Evolutionary conservation across 768 basidiomycete genomes (phyloP).

Genomic region (Rhodotorula diobovata): DNA sequence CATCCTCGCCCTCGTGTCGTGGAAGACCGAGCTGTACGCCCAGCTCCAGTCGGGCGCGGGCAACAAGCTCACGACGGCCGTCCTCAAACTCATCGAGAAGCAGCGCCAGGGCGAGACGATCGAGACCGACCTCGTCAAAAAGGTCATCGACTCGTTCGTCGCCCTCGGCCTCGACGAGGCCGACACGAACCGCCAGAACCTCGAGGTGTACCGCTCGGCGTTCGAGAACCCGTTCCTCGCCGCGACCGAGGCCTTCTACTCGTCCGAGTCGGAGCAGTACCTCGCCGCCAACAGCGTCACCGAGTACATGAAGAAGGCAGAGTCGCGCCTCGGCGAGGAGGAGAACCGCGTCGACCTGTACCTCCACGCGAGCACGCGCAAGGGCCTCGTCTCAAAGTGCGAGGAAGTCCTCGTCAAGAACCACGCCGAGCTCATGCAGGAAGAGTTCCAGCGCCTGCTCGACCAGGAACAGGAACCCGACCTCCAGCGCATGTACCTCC

Average conservation of each 20-base stretch:
- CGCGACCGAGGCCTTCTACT: constrained; percentile 86
- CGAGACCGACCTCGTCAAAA: constrained; percentile 86
- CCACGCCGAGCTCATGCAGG: constrained; percentile 79
- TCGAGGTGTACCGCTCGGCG: constrained; percentile 86
- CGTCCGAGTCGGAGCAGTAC: constrained; percentile 83
- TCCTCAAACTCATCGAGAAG: constrained; percentile 82
- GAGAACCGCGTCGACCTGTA: constrained; percentile 93
- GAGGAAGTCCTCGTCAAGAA: constrained; percentile 87
- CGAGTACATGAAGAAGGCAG: constrained; percentile 92
- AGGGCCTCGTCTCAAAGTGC: constrained; percentile 60
- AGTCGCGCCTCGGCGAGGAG: constrained; percentile 85
- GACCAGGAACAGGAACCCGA: constrained; percentile 95
- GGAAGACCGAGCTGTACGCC: constrained; percentile 85
- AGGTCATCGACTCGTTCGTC: constrained; percentile 88
- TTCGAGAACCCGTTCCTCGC: constrained; percentile 84
- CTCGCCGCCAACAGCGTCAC: constrained; percentile 81
- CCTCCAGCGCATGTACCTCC: constrained; percentile 85
- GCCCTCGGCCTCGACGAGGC: constrained; percentile 88
- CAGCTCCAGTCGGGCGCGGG: constrained; percentile 70
- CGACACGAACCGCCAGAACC: constrained; percentile 84
- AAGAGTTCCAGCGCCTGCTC: constrained; percentile 75
- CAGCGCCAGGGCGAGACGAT: constrained; percentile 92
- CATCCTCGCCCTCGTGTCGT: constrained; percentile 92
- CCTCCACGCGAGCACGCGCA: constrained; percentile 80
- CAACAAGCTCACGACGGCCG: constrained; percentile 77